Evolutionary conservation across 768 basidiomycete genomes (phyloP).

Genomic region (Lanmaoa pseudosensibilis): DNA sequence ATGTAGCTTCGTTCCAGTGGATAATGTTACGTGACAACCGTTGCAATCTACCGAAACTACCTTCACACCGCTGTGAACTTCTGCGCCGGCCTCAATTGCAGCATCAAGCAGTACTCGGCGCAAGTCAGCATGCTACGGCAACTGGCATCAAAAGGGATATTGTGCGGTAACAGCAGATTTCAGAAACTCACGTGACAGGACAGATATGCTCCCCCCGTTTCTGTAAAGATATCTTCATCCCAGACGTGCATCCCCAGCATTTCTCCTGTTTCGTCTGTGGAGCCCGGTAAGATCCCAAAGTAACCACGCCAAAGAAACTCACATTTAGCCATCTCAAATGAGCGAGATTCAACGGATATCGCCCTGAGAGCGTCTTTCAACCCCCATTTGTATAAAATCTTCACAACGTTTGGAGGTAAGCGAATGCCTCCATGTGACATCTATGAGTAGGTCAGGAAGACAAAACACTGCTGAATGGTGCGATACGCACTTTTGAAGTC

Average conservation of each 20-base stretch:
- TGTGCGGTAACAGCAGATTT: not conserved
- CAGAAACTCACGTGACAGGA: conserved; percentile 44
- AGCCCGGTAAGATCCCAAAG: conserved; percentile 7
- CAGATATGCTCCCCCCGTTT: conserved; percentile 50
- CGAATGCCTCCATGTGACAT: conserved; percentile 41
- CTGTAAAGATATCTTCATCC: conserved; percentile 47
- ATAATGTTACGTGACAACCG: conserved; percentile 35
- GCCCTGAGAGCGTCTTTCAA: conserved; percentile 44
- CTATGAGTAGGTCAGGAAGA: conserved; percentile 20
- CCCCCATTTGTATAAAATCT: conserved; percentile 56
- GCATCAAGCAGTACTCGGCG: conserved; percentile 47
- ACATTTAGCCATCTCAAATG: conserved; percentile 31
- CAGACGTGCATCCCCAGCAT: conserved; percentile 46
- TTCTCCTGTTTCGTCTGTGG: conserved; percentile 44
- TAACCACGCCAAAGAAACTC: conserved; percentile 4
- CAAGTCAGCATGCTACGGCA: conserved; percentile 51
- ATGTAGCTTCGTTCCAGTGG: conserved; percentile 42
- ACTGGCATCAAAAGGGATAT: not conserved
- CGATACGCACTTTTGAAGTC: conserved; percentile 31
- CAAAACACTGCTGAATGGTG: not conserved
- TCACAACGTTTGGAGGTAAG: conserved; percentile 59
- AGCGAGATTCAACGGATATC: conserved; percentile 26
- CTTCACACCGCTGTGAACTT: conserved; percentile 42
- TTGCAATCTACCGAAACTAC: conserved; percentile 40
- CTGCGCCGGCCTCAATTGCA: conserved; percentile 48